Base-by-base conservation (phyloP, 208 protist genomes). In the Lotmaria passim region DNA sequence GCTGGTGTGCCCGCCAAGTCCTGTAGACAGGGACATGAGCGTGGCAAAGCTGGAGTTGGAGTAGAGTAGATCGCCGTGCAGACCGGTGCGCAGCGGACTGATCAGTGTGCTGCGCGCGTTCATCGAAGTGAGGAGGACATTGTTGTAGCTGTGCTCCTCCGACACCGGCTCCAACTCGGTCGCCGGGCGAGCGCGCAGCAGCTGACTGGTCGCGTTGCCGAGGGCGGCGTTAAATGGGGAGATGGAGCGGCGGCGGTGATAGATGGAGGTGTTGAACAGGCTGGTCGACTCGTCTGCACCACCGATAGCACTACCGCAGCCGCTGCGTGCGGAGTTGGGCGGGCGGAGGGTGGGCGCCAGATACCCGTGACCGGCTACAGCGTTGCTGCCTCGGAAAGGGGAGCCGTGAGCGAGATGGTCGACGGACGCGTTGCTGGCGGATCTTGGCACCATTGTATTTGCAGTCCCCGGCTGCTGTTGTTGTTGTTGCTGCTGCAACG, bases 141-240 rank as follows among this genome's bases (percentile, higher is more conserved):
- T 77, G 69, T 81, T 81, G 59, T 81, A 77, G 59, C 64, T 70
- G 21, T 64, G 57, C 24, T 81, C 67, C 24, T 63, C 58, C n/a
- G 41, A 50, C 5, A 57, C 47, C 17, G 41, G 48, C 24, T 56
- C 48, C 8, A 21, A n/a, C n/a, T 62, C 65, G 1, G 24, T 34
- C 3, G 33, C 21, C 2, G 1, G 65, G 44, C 55, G 65, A 31
- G 52, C 24, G 3, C 55, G 44, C 2, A 55, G 21, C 19, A 55
- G 41, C 30, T 53, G 43, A 3, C 24, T 24, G 10, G 59, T 5
- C 0, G 30, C 44, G 26, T 24, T 0, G 12, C 41, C 59, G 3
- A 31, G 1, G 31, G 31, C 15, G 30, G 44, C 59, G 30, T 23
- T 53, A 30, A 64, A 44, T 3, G 59, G 59, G 10, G 59, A 64